Conservation (phyloP, 306 rosid genomes). For the Calophaca sinica region DNA sequence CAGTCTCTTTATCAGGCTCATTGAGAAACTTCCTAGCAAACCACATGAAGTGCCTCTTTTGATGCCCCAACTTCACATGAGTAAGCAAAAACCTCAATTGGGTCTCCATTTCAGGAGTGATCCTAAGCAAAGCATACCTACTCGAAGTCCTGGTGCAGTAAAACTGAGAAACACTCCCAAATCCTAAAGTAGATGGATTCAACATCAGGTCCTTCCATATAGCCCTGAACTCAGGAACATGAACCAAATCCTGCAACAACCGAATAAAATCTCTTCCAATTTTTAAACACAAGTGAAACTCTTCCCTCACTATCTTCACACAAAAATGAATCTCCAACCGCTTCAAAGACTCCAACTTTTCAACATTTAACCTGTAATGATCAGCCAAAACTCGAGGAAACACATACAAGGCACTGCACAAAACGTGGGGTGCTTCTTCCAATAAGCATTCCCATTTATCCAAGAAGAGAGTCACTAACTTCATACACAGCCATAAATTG, state of each 20-base stretch:
- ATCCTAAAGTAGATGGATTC: conserved; percentile 55
- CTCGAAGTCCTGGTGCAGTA: conserved; percentile 67
- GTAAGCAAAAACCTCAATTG: conserved; percentile 74
- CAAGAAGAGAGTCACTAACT: conserved; percentile 58
- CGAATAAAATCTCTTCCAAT: conserved; percentile 87
- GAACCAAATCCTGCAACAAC: conserved; percentile 73
- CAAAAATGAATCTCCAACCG: conserved; percentile 72
- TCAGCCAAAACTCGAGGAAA: conserved; percentile 78
- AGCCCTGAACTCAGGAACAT: conserved; percentile 65
- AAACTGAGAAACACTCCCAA: conserved; percentile 66
- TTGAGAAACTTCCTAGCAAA: conserved; percentile 67
- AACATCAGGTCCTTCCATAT: conserved; percentile 68
- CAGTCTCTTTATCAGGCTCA: conserved; percentile 63
- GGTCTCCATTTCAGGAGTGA: conserved; percentile 80
- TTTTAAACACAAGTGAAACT: conserved; percentile 69
- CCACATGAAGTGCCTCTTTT: conserved; percentile 79
- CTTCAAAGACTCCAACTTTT: conserved; percentile 61
- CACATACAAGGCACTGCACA: conserved; percentile 65
- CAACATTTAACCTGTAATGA: conserved; percentile 53
- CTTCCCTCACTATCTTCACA: conserved; percentile 65
- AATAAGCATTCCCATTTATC: conserved; percentile 58
- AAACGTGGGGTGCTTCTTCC: conserved; percentile 63
- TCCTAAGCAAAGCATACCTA: conserved; percentile 63
- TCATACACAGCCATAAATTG: conserved; percentile 72
- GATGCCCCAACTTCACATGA: conserved; percentile 72